phyloP scores from a whole-genome alignment of 129 eudicot genomes.

The Helianthus tuberosus region DNA sequence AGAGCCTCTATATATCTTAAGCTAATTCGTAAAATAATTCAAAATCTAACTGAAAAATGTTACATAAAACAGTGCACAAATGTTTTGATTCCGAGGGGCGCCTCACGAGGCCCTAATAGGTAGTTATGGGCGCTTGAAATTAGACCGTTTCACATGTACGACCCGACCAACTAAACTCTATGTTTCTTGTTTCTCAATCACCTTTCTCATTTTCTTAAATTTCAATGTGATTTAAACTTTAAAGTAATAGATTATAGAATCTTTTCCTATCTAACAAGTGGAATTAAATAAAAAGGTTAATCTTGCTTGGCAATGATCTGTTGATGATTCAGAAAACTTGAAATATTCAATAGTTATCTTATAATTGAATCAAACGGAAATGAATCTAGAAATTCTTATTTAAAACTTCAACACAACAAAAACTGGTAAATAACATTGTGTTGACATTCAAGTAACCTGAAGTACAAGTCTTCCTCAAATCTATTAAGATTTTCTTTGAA shows the following conservation, averaged over 20 bases:
- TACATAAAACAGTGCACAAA: too few relatives aligned
- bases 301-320: constrained; percentile 8
- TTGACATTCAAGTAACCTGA: constrained; percentile 19
- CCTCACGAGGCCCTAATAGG: too few relatives aligned
- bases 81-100: too few relatives aligned
- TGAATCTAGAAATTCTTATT: constrained; percentile 1
- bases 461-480: constrained; percentile 25
- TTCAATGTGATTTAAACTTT: not conserved
- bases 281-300: not conserved
- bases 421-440: constrained; percentile 6
- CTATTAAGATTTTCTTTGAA: constrained; percentile 7
- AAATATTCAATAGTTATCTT: constrained; percentile 9
- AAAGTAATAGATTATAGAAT: not conserved
- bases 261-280: not conserved
- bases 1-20: too few relatives aligned
- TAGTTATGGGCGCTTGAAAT: too few relatives aligned
- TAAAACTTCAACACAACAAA: not conserved
- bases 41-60: too few relatives aligned
- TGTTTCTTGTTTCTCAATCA: not conserved
- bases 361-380: constrained; percentile 3
- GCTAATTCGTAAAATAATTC: too few relatives aligned
- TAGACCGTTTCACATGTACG: not conserved
- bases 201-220: not conserved
- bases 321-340: not conserved
- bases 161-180: not conserved